A percentile compares a stretch with the other conserved stretches of the same genome.
Conservation (phyloP, 2,329 filamentous ascomycete genomes). For the Chaetomiaceae sp. region DNA sequence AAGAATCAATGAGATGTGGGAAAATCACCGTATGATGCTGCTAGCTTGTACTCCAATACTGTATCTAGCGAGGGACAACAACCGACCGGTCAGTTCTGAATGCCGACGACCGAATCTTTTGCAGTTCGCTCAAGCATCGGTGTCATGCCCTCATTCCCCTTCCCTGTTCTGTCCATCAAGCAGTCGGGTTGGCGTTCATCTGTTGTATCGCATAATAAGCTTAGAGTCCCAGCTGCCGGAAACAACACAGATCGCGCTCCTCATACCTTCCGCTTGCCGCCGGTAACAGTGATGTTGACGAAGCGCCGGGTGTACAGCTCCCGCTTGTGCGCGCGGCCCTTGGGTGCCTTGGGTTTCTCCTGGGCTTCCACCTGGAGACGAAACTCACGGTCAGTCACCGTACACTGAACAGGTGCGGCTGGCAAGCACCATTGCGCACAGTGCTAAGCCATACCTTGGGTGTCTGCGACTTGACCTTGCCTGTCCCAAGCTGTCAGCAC, state of each 20-base stretch:
- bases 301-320: constrained; percentile 95
- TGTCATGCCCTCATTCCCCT: neutral
- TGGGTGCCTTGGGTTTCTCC: constrained; percentile 95
- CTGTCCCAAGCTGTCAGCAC: constrained; percentile 31
- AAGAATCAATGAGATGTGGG: too few species aligned
- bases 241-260: neutral
- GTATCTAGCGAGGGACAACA: too few species aligned
- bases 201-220: constrained; percentile 3
- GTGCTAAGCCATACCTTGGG: constrained; percentile 57
- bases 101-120: too few species aligned
- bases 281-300: constrained; percentile 91
- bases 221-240: neutral
- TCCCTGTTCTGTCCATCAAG: constrained; percentile 13
- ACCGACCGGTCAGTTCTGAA: too few species aligned
- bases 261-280: constrained; percentile 94
- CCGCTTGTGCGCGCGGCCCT: constrained; percentile 97
- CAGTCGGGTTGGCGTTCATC: constrained; percentile 26
- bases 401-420: neutral
- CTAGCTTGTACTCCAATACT: too few species aligned
- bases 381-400: neutral
- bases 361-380: constrained; percentile 67
- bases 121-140: too few species aligned
- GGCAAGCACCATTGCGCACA: neutral
- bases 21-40: too few species aligned
- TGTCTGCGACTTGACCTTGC: constrained; percentile 97